Evolutionary conservation across 2,329 filamentous ascomycete species (phyloP).

Genomic region (Phaeosphaeriaceae sp.): DNA sequence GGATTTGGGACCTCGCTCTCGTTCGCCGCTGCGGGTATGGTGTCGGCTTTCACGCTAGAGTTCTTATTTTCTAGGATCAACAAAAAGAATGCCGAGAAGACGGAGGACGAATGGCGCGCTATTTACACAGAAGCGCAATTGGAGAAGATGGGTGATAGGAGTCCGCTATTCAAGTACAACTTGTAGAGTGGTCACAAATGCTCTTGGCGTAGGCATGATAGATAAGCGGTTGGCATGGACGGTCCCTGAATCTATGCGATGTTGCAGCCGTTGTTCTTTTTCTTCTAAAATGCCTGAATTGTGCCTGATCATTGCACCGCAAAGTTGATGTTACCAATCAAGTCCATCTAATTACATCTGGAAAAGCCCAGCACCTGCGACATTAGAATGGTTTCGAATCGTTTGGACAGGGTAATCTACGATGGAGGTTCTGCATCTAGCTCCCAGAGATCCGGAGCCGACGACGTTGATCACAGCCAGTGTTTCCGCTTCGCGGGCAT

Average conservation of each 20-base stretch:
- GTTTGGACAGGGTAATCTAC: neutral
- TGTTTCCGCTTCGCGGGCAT: neutral
- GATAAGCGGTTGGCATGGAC: neutral
- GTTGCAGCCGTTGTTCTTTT: neutral
- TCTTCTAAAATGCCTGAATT: neutral
- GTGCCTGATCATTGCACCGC: neutral
- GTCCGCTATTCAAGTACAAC: conserved; percentile 49
- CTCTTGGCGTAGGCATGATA: neutral
- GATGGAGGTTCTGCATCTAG: neutral
- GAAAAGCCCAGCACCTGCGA: neutral
- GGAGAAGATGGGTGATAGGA: conserved; percentile 47
- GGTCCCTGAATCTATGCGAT: neutral
- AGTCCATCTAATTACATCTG: neutral
- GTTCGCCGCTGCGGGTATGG: conserved; percentile 27
- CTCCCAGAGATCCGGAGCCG: neutral
- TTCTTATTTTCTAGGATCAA: conserved; percentile 43
- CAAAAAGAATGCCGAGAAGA: conserved; percentile 38
- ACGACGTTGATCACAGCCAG: neutral
- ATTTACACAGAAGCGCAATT: conserved; percentile 47
- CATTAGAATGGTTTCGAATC: neutral
- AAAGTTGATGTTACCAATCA: neutral
- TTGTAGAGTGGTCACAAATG: conserved; percentile 9
- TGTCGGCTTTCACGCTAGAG: conserved; percentile 24
- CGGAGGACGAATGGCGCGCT: conserved; percentile 42
- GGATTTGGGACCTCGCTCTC: conserved; percentile 42